phyloP scores from a whole-genome alignment of 1,284 basidiomycete genomes.

The Pseudomicrostroma phylloplanum region DNA sequence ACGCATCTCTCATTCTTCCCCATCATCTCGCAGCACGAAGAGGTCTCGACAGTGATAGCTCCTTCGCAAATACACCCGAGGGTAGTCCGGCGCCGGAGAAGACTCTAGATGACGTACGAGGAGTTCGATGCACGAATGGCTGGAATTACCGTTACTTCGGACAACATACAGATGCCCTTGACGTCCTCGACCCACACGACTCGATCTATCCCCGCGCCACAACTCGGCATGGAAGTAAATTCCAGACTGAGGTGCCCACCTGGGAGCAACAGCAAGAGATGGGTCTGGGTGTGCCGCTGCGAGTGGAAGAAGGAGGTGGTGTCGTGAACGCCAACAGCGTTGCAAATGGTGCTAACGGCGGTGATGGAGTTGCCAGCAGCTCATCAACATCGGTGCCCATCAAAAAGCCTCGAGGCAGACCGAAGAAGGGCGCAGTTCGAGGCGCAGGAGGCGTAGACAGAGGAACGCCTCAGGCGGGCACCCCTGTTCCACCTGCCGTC shows the following conservation, averaged over 20 bases:
- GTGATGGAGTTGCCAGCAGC: too few species aligned
- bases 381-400: too few species aligned
- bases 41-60: slow-evolving; percentile 10
- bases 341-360: too few species aligned
- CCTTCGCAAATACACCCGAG: slow-evolving; percentile 21
- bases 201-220: slow-evolving; percentile 86
- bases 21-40: too few species aligned
- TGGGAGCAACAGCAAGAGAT: slow-evolving; percentile 41
- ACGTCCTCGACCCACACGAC: slow-evolving; percentile 72
- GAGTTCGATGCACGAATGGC: slow-evolving; percentile 72
- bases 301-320: slow-evolving; percentile 19
- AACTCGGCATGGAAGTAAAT: slow-evolving; percentile 78
- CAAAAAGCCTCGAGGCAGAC: slow-evolving; percentile 8
- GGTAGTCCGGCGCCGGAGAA: slow-evolving; percentile 26
- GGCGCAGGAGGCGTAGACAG: background rate
- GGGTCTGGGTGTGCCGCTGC: slow-evolving; percentile 17
- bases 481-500: background rate
- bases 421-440: slow-evolving; percentile 1
- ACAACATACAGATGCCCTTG: slow-evolving; percentile 70
- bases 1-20: too few species aligned
- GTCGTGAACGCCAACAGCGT: slow-evolving; percentile 10
- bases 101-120: slow-evolving; percentile 40
- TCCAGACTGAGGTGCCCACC: slow-evolving; percentile 59
- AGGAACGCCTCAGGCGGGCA: slow-evolving; percentile 6
- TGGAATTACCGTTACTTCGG: slow-evolving; percentile 97